These are phyloP conservation scores for Stereum hirsutum DNA, from an alignment of 1,284 basidiomycete genomes.

Conservation along the genomic window DNA sequence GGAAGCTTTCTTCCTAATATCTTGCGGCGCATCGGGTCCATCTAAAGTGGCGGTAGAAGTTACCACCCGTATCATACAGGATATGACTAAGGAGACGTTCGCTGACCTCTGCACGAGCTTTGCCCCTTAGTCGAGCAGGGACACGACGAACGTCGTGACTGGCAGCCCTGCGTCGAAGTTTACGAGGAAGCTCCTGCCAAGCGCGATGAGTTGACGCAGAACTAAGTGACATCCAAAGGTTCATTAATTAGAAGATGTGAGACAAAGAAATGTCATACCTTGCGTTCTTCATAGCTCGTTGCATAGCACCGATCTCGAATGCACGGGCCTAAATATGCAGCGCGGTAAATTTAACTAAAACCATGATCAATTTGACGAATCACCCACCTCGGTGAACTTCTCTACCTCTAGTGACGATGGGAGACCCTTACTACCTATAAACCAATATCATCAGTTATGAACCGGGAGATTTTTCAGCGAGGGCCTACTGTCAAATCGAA, in stretches of 20 bases:
- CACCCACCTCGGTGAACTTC: conserved; percentile 70
- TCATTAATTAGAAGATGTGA: background rate
- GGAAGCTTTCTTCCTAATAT: conserved; percentile 36
- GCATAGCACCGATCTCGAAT: conserved; percentile 85
- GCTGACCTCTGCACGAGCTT: conserved; percentile 75
- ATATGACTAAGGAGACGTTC: background rate
- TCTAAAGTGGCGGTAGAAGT: conserved; percentile 40
- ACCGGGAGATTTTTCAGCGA: background rate
- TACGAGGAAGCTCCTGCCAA: conserved; percentile 87
- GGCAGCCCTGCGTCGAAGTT: conserved; percentile 82
- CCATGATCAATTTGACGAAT: background rate
- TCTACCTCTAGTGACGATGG: conserved; percentile 80
- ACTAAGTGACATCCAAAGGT: conserved; percentile 12
- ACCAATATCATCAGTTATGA: background rate
- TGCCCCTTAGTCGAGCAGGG: conserved; percentile 70
- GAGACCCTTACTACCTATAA: conserved; percentile 44
- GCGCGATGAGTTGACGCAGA: conserved; percentile 64
- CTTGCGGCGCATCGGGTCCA: conserved; percentile 66
- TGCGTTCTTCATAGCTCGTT: conserved; percentile 73
- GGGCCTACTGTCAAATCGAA: conserved; percentile 29
- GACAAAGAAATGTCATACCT: conserved; percentile 34
- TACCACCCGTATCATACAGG: background rate
- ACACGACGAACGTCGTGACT: conserved; percentile 89
- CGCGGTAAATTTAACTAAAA: conserved; percentile 3
- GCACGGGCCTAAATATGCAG: conserved; percentile 53